phyloP scores from a whole-genome alignment of 2,329 filamentous ascomycete species.

The Elsinoe necatrix region DNA sequence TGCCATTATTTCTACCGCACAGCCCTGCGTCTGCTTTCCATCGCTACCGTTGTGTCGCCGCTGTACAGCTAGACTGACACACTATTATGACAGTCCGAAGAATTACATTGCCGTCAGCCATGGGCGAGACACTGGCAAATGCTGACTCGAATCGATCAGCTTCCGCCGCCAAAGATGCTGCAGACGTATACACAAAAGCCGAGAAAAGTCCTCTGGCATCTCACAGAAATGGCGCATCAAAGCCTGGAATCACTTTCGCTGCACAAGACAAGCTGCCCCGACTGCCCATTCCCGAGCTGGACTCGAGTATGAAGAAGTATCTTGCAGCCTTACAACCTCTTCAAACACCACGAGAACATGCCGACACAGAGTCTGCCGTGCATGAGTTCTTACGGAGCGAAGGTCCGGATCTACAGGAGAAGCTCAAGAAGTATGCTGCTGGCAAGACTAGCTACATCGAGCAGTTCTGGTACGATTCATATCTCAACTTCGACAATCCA shows the following conservation, averaged over 20 bases:
- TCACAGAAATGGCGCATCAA: slow-evolving; percentile 47
- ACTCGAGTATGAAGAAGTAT: slow-evolving; percentile 69
- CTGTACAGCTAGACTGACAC: slow-evolving; percentile 56
- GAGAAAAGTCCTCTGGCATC: slow-evolving; percentile 41
- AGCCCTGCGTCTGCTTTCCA: slow-evolving; percentile 74
- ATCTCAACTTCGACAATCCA: slow-evolving; percentile 94
- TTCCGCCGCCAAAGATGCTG: slow-evolving; percentile 47
- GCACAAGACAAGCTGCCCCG: slow-evolving; percentile 83
- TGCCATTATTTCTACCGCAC: slow-evolving; percentile 92
- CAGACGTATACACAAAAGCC: slow-evolving; percentile 40
- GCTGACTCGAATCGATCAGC: slow-evolving; percentile 33
- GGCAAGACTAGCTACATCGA: slow-evolving; percentile 95
- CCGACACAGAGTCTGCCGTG: slow-evolving; percentile 71
- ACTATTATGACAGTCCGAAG: slow-evolving; percentile 56
- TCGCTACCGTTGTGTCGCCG: slow-evolving; percentile 69
- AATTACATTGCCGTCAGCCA: slow-evolving; percentile 62
- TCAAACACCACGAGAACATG: slow-evolving; percentile 71
- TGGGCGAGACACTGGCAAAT: slow-evolving; percentile 58
- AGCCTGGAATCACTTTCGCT: slow-evolving; percentile 77
- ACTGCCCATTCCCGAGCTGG: slow-evolving; percentile 84
- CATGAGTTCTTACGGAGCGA: slow-evolving; percentile 74
- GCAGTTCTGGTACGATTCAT: slow-evolving; percentile 99
- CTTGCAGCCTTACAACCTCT: slow-evolving; percentile 70
- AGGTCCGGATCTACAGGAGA: slow-evolving; percentile 78
- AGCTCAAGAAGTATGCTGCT: slow-evolving; percentile 79